A percentile compares a stretch with the other conserved stretches of the same genome.
Evolutionary conservation across 192 early-diverging fungal genomes (phyloP).

Genomic region (Nowakowskiella sp.): DNA sequence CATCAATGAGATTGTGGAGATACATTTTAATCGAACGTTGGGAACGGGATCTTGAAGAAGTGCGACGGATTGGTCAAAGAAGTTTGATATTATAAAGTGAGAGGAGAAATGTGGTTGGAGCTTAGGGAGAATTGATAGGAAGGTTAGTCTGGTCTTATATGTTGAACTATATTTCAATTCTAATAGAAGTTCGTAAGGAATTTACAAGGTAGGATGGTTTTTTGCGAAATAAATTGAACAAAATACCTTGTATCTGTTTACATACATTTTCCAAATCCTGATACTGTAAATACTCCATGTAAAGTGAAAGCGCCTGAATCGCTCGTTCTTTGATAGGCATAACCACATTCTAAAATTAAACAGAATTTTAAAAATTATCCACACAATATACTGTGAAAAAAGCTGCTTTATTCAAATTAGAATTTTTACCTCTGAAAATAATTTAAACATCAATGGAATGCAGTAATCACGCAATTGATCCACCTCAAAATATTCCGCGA

Average conservation of each 20-base stretch:
- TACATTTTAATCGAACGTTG: constrained; percentile 28
- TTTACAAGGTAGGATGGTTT: too few species aligned
- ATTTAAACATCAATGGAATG: constrained; percentile 36
- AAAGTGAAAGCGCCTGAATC: constrained; percentile 26
- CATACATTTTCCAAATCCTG: constrained; percentile 30
- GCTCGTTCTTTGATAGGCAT: constrained; percentile 36
- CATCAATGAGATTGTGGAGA: constrained; percentile 18
- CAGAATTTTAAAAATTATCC: neutral
- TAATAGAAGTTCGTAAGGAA: constrained; percentile 4
- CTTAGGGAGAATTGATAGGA: constrained; percentile 20
- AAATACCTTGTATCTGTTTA: constrained; percentile 30
- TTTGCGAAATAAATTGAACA: constrained; percentile 5
- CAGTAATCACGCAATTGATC: constrained; percentile 37
- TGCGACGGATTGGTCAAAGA: constrained; percentile 26
- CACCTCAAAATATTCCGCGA: constrained; percentile 38
- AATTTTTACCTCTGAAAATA: constrained; percentile 30
- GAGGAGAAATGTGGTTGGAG: constrained; percentile 29
- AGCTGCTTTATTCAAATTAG: neutral
- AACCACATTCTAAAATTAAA: constrained; percentile 27
- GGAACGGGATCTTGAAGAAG: constrained; percentile 33
- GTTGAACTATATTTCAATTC: constrained; percentile 29
- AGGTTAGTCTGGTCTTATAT: constrained; percentile 29
- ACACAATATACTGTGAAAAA: neutral
- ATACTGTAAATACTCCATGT: constrained; percentile 19
- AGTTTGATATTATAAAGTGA: constrained; percentile 27